A percentile compares a stretch with the other conserved stretches of the same genome.
Conservation (phyloP, 2,329 filamentous ascomycete genomes). For the Talaromyces rugulosus region DNA sequence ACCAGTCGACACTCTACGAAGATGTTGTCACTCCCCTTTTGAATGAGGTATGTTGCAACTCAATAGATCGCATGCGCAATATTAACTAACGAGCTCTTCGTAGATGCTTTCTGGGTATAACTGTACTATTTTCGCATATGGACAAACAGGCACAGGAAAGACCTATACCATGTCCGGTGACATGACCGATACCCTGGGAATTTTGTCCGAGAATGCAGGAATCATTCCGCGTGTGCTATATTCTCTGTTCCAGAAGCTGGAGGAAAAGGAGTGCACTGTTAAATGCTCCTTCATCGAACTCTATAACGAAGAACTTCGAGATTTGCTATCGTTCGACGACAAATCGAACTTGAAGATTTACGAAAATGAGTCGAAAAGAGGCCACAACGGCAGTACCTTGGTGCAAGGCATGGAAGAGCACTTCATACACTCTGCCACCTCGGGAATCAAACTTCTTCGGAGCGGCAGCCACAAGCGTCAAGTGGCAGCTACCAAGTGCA, state of each 20-base stretch:
- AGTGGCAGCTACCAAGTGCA: slow-evolving; percentile 99
- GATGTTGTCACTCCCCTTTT: slow-evolving; percentile 91
- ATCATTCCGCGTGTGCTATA: slow-evolving; percentile 92
- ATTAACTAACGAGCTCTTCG: neutral
- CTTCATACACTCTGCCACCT: slow-evolving; percentile 77
- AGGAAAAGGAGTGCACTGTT: slow-evolving; percentile 79
- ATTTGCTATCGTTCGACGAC: slow-evolving; percentile 79
- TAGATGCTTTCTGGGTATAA: slow-evolving; percentile 94
- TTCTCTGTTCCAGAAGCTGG: slow-evolving; percentile 79
- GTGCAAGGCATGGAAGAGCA: slow-evolving; percentile 98
- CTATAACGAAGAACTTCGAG: slow-evolving; percentile 95
- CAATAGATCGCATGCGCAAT: neutral
- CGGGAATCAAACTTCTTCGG: slow-evolving; percentile 84
- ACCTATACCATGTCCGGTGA: slow-evolving; percentile 99
- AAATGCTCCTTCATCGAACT: slow-evolving; percentile 98
- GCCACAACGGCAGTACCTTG: slow-evolving; percentile 70
- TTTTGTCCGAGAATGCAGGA: slow-evolving; percentile 85
- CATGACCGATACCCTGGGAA: slow-evolving; percentile 80
- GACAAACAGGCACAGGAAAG: slow-evolving; percentile 95
- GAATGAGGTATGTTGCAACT: slow-evolving; percentile 66
- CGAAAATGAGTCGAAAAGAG: slow-evolving; percentile 73
- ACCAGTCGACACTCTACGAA: slow-evolving; percentile 90
- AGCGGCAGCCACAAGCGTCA: slow-evolving; percentile 89
- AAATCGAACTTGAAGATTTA: slow-evolving; percentile 87
- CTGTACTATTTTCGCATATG: slow-evolving; percentile 98